These are phyloP conservation scores for Pterocarpus santalinus DNA, from an alignment of 306 rosid genomes.

Conservation along the genomic window DNA sequence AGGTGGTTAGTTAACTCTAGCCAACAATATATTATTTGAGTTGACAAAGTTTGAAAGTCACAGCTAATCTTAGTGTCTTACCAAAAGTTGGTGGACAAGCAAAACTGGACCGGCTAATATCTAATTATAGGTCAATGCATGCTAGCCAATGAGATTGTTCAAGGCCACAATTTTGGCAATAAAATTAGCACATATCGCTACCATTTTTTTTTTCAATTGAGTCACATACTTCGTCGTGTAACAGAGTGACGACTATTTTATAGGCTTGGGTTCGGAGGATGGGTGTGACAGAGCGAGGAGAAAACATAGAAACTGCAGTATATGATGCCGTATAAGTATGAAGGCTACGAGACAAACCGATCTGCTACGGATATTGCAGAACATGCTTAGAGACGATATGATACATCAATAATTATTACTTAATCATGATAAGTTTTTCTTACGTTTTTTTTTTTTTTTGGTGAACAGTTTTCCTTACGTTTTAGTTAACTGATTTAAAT, in stretches of 20 bases:
- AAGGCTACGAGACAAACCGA: not conserved
- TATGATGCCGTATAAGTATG: not conserved
- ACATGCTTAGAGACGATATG: not conserved
- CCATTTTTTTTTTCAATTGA: too few relatives aligned
- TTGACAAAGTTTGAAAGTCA: not conserved
- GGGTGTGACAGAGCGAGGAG: too few relatives aligned
- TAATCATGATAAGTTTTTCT: too few relatives aligned
- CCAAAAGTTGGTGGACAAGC: not conserved
- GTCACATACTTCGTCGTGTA: too few relatives aligned
- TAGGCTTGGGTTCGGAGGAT: too few relatives aligned
- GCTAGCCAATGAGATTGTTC: not conserved
- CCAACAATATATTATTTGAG: not conserved
- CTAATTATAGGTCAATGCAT: not conserved
- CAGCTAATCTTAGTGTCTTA: not conserved
- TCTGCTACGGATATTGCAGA: not conserved
- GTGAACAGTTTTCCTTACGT: too few relatives aligned
- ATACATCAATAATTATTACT: not conserved
- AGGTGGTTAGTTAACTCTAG: not conserved
- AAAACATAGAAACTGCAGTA: not conserved
- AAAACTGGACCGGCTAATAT: not conserved
- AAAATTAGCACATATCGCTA: not conserved
- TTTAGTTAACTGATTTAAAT: too few relatives aligned
- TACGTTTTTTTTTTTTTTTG: too few relatives aligned
- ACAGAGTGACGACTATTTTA: too few relatives aligned
- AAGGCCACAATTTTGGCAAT: not conserved